Conservation (phyloP, 495 filamentous ascomycete genomes). For the Aspergillus funiculosus region DNA sequence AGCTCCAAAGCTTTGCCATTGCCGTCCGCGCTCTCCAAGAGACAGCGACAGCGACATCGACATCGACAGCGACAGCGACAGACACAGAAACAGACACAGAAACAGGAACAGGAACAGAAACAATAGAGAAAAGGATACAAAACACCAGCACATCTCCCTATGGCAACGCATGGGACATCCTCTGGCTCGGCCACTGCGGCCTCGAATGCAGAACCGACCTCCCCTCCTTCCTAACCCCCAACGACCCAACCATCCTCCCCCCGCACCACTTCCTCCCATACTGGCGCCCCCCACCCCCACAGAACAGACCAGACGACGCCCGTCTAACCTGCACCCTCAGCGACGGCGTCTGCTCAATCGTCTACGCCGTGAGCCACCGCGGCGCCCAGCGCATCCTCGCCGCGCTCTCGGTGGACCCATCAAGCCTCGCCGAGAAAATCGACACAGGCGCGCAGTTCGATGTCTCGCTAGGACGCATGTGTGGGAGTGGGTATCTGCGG, state of each 20-base stretch:
- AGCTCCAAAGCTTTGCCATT: constrained; percentile 43
- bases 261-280: constrained; percentile 19
- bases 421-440: constrained; percentile 20
- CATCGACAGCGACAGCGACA: too few species aligned
- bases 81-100: too few species aligned
- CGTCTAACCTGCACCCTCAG: constrained; percentile 43
- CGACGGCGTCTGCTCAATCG: constrained; percentile 46
- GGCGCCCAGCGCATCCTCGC: constrained; percentile 48
- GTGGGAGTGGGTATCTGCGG: constrained; percentile 30
- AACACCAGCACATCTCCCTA: too few species aligned
- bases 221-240: constrained; percentile 16
- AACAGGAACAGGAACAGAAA: too few species aligned
- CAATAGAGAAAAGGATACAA: too few species aligned
- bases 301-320: constrained; percentile 30
- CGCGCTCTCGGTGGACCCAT: constrained; percentile 38
- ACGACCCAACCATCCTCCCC: constrained; percentile 20
- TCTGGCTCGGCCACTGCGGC: constrained; percentile 51
- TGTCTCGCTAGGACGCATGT: constrained; percentile 45
- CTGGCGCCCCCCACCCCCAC: constrained; percentile 18
- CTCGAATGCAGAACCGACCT: constrained; percentile 15
- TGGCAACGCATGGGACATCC: constrained; percentile 51
- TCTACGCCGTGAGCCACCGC: constrained; percentile 49
- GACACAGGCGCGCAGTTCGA: constrained; percentile 40
- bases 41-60: constrained; percentile 11
- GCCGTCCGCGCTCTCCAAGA: constrained; percentile 30